Evolutionary conservation across 2,329 filamentous ascomycete genomes (phyloP), one percentile per base, ranked within the genome.

Genomic region (Venturia asperata): DNA sequence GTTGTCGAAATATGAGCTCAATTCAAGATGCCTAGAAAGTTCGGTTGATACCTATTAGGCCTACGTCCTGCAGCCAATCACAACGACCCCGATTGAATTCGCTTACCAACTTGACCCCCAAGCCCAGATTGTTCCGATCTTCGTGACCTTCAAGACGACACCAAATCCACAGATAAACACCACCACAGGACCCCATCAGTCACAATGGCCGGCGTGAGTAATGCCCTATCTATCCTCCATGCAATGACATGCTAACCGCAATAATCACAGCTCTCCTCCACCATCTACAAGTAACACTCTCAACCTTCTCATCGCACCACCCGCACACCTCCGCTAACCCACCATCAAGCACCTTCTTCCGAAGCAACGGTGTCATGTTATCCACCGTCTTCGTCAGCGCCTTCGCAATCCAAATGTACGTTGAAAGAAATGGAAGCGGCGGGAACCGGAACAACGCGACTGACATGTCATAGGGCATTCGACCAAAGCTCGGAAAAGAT

Each of bases 321-420:
- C 62, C 64, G 62, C 68, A 30, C 66, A 62, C 70, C 74, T 74
- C 67, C 74, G 69, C 24, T 69, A 69, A 68, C 74, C 68, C 74
- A 73, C 68, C 45, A 62, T 70, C 70, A 79, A 97, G 94, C 82
- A 79, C 86, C 74, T 74, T 97, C 71, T 88, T 97, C 83, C 87
- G 89, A 78, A 87, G 85, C 76, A 99, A 99, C 83, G 88, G 84
- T 73, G 83, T 89, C 77, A 96, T 96, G 86, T 83, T 99, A 73
- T 88, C 86, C 70, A 84, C 87, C 69, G 90, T 99, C 75, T 99
- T 99, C 77, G 85, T 82, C 71, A 84, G 86, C 70, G 93, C 92
- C 70, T 99, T 99, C 76, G 90, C 84, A 69, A 92, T 96, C 76
- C 91, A 97, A 82, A 84, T 99, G 94, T 99, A 86, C 75, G 90